These are phyloP conservation scores for Lasiosphaeria ovina DNA, from an alignment of 495 filamentous ascomycete species.

Conservation along the genomic window DNA sequence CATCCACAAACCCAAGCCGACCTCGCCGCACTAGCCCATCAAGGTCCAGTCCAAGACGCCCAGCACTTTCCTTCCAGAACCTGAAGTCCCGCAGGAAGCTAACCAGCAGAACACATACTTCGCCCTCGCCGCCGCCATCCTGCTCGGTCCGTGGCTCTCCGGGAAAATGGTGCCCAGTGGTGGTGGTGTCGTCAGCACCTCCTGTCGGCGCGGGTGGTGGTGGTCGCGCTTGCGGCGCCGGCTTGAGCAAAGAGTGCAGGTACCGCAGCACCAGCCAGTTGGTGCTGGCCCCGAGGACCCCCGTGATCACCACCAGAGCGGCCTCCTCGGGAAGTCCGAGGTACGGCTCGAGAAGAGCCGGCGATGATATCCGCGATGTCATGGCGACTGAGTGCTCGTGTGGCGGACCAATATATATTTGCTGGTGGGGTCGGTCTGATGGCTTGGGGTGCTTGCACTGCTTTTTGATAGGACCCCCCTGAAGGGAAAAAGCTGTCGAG, in stretches of 20 bases:
- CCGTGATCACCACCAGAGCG: constrained; percentile 66
- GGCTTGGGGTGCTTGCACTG: too few species aligned
- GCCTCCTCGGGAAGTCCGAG: constrained; percentile 38
- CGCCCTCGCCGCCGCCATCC: constrained; percentile 9
- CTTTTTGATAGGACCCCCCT: too few species aligned
- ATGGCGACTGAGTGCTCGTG: constrained; percentile 7
- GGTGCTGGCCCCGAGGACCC: constrained; percentile 65
- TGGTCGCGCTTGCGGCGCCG: not conserved
- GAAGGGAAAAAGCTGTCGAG: too few species aligned
- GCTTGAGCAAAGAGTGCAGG: constrained; percentile 55
- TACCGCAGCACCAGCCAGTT: constrained; percentile 73
- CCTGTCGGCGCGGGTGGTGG: constrained; percentile 6
- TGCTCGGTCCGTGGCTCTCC: too few species aligned
- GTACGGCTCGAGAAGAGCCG: constrained; percentile 67
- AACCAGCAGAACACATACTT: constrained; percentile 63
- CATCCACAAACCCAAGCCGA: constrained; percentile 71
- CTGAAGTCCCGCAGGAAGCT: constrained; percentile 73
- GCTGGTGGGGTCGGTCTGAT: too few species aligned
- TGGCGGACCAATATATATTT: not conserved
- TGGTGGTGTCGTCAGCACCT: too few species aligned
- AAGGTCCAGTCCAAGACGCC: constrained; percentile 69
- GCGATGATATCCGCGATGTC: constrained; percentile 29
- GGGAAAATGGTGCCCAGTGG: too few species aligned
- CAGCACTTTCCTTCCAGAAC: constrained; percentile 70
- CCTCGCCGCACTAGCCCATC: constrained; percentile 54